Conservation (phyloP, 2,329 filamentous ascomycete species). For the Stromatinia cepivora region DNA sequence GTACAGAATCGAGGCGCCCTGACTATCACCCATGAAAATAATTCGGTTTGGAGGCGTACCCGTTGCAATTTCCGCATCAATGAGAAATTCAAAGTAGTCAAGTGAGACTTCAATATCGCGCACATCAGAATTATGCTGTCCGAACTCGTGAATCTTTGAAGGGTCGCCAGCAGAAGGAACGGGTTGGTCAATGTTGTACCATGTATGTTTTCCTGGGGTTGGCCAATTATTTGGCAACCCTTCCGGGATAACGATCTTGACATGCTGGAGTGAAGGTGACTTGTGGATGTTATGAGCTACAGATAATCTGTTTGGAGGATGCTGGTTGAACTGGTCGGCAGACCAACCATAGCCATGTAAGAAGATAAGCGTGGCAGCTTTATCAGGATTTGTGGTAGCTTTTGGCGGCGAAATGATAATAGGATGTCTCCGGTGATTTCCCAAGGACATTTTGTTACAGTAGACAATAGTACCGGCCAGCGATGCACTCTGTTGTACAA, state of each 20-base stretch:
- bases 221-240: slow-evolving; percentile 22
- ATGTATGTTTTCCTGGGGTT: slow-evolving; percentile 14
- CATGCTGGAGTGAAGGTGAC: slow-evolving; percentile 25
- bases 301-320: slow-evolving; percentile 22
- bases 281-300: slow-evolving; percentile 26
- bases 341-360: slow-evolving; percentile 26
- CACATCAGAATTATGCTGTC: slow-evolving; percentile 15
- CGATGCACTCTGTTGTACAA: neutral
- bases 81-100: slow-evolving; percentile 25
- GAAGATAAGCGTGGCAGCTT: slow-evolving; percentile 26
- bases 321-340: slow-evolving; percentile 20
- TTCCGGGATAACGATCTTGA: slow-evolving; percentile 27
- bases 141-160: slow-evolving; percentile 12
- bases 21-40: slow-evolving; percentile 27
- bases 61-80: slow-evolving; percentile 21
- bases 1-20: slow-evolving; percentile 24
- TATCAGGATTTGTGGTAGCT: neutral
- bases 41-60: slow-evolving; percentile 22
- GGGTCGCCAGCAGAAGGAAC: slow-evolving; percentile 22
- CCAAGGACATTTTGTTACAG: slow-evolving; percentile 8
- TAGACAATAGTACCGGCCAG: neutral
- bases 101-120: slow-evolving; percentile 26
- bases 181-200: slow-evolving; percentile 26
- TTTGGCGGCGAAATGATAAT: slow-evolving; percentile 24
- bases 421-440: slow-evolving; percentile 5